Base-by-base conservation (phyloP, 2,329 filamentous ascomycete species). In the Rhinocladiella mackenziei region DNA sequence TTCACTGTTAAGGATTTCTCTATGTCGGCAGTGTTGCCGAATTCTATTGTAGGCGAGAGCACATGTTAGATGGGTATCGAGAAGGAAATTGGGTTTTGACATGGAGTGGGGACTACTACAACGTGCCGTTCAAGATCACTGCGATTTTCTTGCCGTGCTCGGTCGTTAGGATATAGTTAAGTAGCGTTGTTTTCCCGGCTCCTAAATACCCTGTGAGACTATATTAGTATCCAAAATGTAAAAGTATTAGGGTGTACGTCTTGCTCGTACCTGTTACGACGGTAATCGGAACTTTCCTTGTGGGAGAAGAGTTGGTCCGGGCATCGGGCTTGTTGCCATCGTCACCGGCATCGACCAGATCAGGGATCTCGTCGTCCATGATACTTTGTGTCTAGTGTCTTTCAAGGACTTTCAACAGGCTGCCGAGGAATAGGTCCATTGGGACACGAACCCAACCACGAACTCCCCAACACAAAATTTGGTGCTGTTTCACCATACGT, bases 131-230 rank as follows among this genome's bases (percentile, higher is more conserved):
- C 71, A 98, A 79, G 45, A 98, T 97, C 10, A 98, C 92, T 8
- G 92, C 92, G 64, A 98, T 92, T 61, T 89, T 95, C 74, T 97
- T 97, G 64, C 91, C 91, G 74, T 98, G 92, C 50, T 91, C 83
- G 45, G 89, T 89, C 19, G 85, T 94, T 39, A 98, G 73, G 50
- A 98, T 97, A 64, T 97, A 95, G 65, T 98, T 97, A 46, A 98
- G 73, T 20, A 97, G 68, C 0, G 91, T 97, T 0, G 91, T 97
- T 67, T 98, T 98, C 13, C 92, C 92, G 6, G 92, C 88, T 13
- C 92, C 92, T 3, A 98, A 77, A 61, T 98, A 98, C 3, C 92
- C 88, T 92, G 51, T n/a, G 17, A 11, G 39, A 6, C n/a, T n/a
- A n/a, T n/a, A n/a, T n/a, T n/a, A n/a, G n/a, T n/a, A n/a, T n/a